phyloP scores from a whole-genome alignment of 768 basidiomycete species.

The Strobilomyces confusus region DNA sequence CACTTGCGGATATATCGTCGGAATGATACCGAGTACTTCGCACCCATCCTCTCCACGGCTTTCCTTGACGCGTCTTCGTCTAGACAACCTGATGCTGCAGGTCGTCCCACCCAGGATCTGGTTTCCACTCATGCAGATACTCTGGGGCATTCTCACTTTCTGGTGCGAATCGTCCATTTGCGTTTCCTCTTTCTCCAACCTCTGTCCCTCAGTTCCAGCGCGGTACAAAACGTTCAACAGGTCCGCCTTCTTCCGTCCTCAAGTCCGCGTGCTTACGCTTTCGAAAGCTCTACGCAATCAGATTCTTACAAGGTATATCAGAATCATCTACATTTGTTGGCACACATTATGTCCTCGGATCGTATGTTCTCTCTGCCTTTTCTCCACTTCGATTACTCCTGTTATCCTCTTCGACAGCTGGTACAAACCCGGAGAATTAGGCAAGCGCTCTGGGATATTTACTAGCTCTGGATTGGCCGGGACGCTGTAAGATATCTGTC shows the following conservation, averaged over 20 bases:
- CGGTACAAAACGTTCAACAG: conserved; percentile 53
- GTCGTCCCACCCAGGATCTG: conserved; percentile 59
- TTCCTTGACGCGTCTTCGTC: not conserved
- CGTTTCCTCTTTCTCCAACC: not conserved
- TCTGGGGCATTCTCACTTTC: conserved; percentile 65
- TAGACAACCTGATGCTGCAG: conserved; percentile 66
- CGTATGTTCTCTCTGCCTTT: conserved; percentile 38
- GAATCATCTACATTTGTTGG: conserved; percentile 78
- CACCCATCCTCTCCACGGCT: not conserved
- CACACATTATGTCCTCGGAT: conserved; percentile 67
- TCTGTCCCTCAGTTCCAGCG: conserved; percentile 44
- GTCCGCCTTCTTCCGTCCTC: conserved; percentile 25
- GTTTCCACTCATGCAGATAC: conserved; percentile 60
- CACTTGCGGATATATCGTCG: conserved; percentile 71
- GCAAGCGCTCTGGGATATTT: conserved; percentile 70
- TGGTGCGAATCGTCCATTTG: conserved; percentile 40
- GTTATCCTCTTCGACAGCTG: conserved; percentile 38
- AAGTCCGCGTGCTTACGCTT: not conserved
- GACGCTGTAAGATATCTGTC: conserved; percentile 43
- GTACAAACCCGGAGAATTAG: conserved; percentile 69
- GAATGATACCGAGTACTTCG: conserved; percentile 62
- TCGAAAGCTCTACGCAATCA: conserved; percentile 58
- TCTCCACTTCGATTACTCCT: not conserved
- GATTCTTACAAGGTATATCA: conserved; percentile 69
- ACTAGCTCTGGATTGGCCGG: conserved; percentile 59